Evolutionary conservation across 345 rosid genomes (phyloP).

Genomic region (Salix purpurea): DNA sequence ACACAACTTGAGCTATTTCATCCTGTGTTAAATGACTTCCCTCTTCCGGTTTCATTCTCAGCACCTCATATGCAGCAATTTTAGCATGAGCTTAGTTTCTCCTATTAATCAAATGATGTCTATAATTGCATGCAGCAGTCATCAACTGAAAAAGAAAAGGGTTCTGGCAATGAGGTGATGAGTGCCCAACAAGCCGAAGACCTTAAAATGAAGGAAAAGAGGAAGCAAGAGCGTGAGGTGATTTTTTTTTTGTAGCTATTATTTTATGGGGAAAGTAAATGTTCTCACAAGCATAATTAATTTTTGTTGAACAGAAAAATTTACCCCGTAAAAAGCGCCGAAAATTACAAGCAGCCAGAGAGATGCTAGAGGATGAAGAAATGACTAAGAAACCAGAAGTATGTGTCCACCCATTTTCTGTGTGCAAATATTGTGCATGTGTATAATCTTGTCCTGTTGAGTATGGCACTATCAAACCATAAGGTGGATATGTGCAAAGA

Average conservation of each 20-base stretch:
- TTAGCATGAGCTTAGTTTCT: neutral
- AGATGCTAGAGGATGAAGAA: slow-evolving; percentile 78
- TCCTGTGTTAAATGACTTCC: neutral
- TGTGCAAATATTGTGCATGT: neutral
- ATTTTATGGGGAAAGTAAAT: neutral
- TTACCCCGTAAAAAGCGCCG: slow-evolving; percentile 85
- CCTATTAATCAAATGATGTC: neutral
- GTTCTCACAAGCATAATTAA: neutral
- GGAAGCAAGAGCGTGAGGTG: slow-evolving; percentile 89
- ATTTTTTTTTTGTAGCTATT: neutral
- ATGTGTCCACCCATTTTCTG: slow-evolving; percentile 19
- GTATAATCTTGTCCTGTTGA: neutral
- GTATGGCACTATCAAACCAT: neutral
- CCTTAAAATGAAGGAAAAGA: slow-evolving; percentile 83
- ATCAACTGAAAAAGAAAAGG: slow-evolving; percentile 45
- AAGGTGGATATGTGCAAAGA: neutral
- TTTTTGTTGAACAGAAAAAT: slow-evolving; percentile 55
- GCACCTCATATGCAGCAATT: neutral
- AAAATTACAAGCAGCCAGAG: slow-evolving; percentile 92
- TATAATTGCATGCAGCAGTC: slow-evolving; percentile 30
- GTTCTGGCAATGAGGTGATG: slow-evolving; percentile 48
- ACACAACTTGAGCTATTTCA: neutral
- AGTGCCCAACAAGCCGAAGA: slow-evolving; percentile 93
- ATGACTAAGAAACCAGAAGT: slow-evolving; percentile 40
- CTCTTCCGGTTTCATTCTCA: neutral